Percentiles rank a stretch among this genome's conserved stretches.
phyloP scores from a whole-genome alignment of 169 alveolate genomes.

The Cryptosporidium felis region DNA sequence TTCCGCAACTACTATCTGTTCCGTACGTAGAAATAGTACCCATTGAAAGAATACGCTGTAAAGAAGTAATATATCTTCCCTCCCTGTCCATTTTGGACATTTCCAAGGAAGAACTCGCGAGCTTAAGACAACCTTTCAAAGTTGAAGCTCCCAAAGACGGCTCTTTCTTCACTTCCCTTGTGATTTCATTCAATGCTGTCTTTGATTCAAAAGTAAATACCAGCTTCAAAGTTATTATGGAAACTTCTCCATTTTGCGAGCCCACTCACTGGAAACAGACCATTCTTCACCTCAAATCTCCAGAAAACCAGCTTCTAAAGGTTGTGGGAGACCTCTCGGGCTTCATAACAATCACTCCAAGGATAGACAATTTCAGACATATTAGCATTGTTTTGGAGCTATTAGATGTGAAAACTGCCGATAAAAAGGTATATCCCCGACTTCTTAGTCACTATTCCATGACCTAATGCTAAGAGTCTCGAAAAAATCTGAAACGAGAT shows the following conservation, averaged over 20 bases:
- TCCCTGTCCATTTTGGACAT: slow-evolving; percentile 5
- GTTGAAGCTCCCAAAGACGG: neutral
- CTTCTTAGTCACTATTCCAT: slow-evolving; percentile 22
- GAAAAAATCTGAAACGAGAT: no score
- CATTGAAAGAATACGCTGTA: slow-evolving; percentile 12
- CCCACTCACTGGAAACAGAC: slow-evolving; percentile 84
- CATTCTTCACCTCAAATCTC: slow-evolving; percentile 75
- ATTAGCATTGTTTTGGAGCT: slow-evolving; percentile 39
- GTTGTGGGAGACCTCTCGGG: slow-evolving; percentile 20
- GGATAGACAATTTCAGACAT: slow-evolving; percentile 46
- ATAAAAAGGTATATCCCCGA: neutral
- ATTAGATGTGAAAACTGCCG: slow-evolving; percentile 3
- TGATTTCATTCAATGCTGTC: slow-evolving; percentile 34
- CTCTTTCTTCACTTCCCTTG: slow-evolving; percentile 56
- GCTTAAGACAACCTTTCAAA: slow-evolving; percentile 44
- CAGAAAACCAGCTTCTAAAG: slow-evolving; percentile 3
- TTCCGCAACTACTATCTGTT: slow-evolving; percentile 64
- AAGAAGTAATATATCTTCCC: neutral
- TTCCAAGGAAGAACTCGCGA: slow-evolving; percentile 28
- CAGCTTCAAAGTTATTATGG: slow-evolving; percentile 56
- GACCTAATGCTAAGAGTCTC: slow-evolving; percentile 14
- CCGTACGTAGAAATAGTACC: slow-evolving; percentile 75
- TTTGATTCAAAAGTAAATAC: neutral
- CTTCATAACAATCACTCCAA: slow-evolving; percentile 50
- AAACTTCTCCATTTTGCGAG: slow-evolving; percentile 77